Percentiles rank a stretch among this genome's conserved stretches.
Conservation (phyloP, 257 asterid genomes). For the Nicotiana knightiana region DNA sequence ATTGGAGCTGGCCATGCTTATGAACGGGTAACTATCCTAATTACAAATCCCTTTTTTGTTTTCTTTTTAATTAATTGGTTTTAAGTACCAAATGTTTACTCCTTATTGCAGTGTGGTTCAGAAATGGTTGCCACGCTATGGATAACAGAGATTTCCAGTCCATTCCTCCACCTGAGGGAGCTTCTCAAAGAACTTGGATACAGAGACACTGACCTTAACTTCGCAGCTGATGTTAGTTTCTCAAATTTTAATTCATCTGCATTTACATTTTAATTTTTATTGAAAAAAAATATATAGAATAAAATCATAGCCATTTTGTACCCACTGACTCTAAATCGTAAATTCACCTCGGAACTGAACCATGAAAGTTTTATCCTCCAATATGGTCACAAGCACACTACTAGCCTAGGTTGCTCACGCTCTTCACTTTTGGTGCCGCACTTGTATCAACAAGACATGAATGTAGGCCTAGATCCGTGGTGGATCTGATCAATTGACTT, state of each 20-base stretch:
- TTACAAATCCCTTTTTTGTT: background rate
- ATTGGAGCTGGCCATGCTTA: constrained; percentile 65
- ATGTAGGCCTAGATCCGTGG: too few relatives aligned
- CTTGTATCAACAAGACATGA: too few relatives aligned
- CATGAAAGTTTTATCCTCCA: background rate
- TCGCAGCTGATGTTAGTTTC: constrained; percentile 80
- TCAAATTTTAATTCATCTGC: constrained; percentile 12
- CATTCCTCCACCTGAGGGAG: constrained; percentile 80
- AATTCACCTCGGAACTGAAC: background rate
- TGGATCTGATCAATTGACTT: too few relatives aligned
- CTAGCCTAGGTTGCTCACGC: too few relatives aligned
- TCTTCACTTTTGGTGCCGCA: too few relatives aligned
- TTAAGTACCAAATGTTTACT: background rate
- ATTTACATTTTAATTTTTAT: background rate
- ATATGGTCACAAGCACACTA: background rate
- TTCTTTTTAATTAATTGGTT: background rate
- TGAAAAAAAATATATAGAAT: too few relatives aligned
- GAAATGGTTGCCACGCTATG: constrained; percentile 78
- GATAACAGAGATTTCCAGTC: constrained; percentile 91
- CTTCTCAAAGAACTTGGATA: constrained; percentile 81
- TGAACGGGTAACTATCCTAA: constrained; percentile 44
- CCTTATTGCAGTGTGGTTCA: constrained; percentile 58
- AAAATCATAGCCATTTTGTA: background rate
- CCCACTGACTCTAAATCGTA: background rate
- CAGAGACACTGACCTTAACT: constrained; percentile 59